Conservation (phyloP, 1,284 basidiomycete genomes). For the Ganoderma meredithae region DNA sequence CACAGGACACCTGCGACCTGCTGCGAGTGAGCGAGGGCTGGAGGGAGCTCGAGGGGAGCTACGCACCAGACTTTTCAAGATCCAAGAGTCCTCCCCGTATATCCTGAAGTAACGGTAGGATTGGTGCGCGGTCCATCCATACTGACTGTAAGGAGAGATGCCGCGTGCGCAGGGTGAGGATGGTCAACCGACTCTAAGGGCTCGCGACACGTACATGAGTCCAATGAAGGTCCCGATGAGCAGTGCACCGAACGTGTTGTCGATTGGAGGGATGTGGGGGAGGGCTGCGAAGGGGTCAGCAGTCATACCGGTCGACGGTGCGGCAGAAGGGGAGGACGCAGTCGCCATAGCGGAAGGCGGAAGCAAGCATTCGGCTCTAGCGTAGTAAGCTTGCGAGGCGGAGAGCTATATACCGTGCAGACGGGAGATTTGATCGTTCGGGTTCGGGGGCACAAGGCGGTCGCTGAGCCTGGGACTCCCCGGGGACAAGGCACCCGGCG, state of each 20-base stretch:
- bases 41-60: too few species aligned
- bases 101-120: slow-evolving; percentile 26
- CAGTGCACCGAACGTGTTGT: slow-evolving; percentile 29
- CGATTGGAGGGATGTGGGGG: slow-evolving; percentile 16
- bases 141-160: slow-evolving; percentile 18
- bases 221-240: slow-evolving; percentile 28
- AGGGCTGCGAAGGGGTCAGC: slow-evolving; percentile 7
- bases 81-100: slow-evolving; percentile 19
- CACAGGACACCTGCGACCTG: slow-evolving; percentile 26
- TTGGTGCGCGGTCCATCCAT: slow-evolving; percentile 28
- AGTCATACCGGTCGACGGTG: neutral
- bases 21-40: neutral
- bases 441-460: neutral
- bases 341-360: slow-evolving; percentile 2
- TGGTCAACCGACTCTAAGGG: neutral
- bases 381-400: neutral
- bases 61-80: slow-evolving; percentile 23
- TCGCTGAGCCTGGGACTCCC: neutral
- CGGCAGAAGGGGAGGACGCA: neutral
- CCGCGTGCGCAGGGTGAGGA: neutral
- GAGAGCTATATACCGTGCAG: neutral
- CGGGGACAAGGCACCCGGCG: neutral
- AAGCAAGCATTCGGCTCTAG: neutral
- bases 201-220: slow-evolving; percentile 19
- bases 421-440: neutral